A percentile compares a stretch with the other conserved stretches of the same genome.
phyloP scores from a whole-genome alignment of 2,329 filamentous ascomycete species.

The Decorospora gaudefroyi region DNA sequence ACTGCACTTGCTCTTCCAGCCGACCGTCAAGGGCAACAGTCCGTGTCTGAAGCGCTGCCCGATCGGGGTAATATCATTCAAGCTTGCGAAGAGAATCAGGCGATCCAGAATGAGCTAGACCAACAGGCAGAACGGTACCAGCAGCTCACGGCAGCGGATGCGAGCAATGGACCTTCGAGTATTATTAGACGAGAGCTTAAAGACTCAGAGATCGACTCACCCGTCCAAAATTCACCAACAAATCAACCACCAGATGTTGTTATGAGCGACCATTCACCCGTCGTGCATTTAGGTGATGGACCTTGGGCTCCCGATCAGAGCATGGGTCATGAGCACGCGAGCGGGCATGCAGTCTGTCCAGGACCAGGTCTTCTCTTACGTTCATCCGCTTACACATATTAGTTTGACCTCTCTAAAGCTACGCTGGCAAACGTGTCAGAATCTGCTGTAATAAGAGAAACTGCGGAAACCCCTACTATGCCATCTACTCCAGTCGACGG shows the following conservation, averaged over 20 bases:
- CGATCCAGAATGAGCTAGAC: too few species aligned
- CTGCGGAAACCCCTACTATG: not conserved
- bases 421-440: not conserved
- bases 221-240: not conserved
- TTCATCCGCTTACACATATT: slow-evolving; percentile 10
- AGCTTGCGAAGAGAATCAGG: not conserved
- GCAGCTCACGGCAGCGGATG: not conserved
- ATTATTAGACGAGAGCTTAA: not conserved
- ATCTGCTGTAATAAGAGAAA: not conserved
- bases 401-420: slow-evolving; percentile 1
- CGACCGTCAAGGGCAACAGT: not conserved
- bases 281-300: not conserved
- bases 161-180: not conserved
- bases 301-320: not conserved
- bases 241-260: not conserved
- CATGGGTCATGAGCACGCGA: not conserved
- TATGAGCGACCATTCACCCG: not conserved
- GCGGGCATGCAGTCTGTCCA: slow-evolving; percentile 15
- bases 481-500: not conserved
- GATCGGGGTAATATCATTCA: not conserved
- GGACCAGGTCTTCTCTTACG: slow-evolving; percentile 1
- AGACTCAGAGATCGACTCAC: not conserved
- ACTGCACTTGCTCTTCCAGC: not conserved
- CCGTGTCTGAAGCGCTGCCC: too few species aligned
- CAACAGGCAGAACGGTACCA: not conserved